Evolutionary conservation across 2,329 filamentous ascomycete species (phyloP).

Genomic region (Alternaria metachromatica): DNA sequence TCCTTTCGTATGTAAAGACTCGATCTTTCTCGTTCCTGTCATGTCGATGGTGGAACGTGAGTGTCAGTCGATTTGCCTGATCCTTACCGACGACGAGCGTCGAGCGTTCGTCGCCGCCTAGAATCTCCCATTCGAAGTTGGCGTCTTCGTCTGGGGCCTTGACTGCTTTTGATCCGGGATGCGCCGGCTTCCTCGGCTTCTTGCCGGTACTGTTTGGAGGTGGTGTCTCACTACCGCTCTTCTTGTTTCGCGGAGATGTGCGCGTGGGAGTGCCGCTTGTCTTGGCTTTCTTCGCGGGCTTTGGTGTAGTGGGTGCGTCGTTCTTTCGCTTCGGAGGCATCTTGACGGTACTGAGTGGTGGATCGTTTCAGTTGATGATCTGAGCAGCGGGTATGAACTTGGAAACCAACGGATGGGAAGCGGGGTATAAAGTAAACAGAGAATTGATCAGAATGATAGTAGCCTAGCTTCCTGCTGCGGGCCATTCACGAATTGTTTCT

Average conservation of each 20-base stretch:
- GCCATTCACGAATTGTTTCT: not conserved
- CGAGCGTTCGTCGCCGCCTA: not conserved
- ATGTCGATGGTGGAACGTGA: not conserved
- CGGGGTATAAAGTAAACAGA: not conserved
- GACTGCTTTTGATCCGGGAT: not conserved
- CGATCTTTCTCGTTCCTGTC: not conserved
- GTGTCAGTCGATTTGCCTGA: not conserved
- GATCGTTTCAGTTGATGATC: not conserved
- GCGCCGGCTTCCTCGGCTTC: not conserved
- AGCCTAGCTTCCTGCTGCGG: not conserved
- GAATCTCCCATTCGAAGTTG: not conserved
- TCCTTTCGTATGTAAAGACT: not conserved
- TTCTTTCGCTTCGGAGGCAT: not conserved
- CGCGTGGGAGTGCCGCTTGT: not conserved
- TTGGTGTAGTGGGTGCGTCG: not conserved
- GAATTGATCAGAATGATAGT: not conserved
- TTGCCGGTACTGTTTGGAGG: not conserved
- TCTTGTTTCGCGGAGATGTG: not conserved
- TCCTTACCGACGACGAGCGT: not conserved
- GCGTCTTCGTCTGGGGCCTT: not conserved
- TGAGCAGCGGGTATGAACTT: not conserved
- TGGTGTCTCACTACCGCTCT: not conserved
- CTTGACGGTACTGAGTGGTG: not conserved
- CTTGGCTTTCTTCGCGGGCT: not conserved
- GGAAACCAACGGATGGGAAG: not conserved